phyloP scores from a whole-genome alignment of 176 grass and related monocot species.

The Oryza australiensis region DNA sequence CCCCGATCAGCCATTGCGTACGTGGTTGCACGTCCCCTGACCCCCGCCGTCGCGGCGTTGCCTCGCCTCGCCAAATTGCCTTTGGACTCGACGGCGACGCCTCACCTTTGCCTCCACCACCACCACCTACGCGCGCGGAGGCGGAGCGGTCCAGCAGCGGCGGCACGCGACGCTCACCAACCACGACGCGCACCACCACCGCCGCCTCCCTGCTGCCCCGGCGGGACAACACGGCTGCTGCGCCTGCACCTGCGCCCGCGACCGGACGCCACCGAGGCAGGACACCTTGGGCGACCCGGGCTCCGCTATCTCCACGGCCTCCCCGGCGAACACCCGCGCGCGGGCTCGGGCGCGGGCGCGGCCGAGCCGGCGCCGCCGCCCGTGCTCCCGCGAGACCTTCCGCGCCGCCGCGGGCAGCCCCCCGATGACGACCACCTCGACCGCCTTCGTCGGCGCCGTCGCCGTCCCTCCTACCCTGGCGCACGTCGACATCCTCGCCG shows the following conservation, averaged over 20 bases:
- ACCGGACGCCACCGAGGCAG: slow-evolving; percentile 33
- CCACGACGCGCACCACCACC: slow-evolving; percentile 1
- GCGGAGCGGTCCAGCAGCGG: neutral
- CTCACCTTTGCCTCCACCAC: neutral
- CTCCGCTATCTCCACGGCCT: neutral
- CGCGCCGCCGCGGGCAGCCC: slow-evolving; percentile 6
- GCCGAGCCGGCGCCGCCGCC: neutral
- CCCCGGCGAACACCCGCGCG: slow-evolving; percentile 37
- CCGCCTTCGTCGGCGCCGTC: neutral
- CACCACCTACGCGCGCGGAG: neutral
- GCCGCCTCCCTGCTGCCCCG: neutral
- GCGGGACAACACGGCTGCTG: neutral
- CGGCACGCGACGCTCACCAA: neutral
- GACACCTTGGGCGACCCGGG: slow-evolving; percentile 48
- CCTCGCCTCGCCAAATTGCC: too few relatives aligned
- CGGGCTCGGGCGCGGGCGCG: neutral
- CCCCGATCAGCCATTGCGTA: too few relatives aligned
- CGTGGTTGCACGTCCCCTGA: too few relatives aligned
- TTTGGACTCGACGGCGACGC: neutral
- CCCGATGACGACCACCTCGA: slow-evolving; percentile 21
- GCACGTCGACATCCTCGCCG: neutral
- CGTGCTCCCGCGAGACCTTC: slow-evolving; percentile 3
- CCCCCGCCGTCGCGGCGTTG: too few relatives aligned
- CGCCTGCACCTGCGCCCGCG: neutral
- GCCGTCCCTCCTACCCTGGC: neutral